Conservation (phyloP, 140 eudicot genomes). For the Oenanthe javanica region DNA sequence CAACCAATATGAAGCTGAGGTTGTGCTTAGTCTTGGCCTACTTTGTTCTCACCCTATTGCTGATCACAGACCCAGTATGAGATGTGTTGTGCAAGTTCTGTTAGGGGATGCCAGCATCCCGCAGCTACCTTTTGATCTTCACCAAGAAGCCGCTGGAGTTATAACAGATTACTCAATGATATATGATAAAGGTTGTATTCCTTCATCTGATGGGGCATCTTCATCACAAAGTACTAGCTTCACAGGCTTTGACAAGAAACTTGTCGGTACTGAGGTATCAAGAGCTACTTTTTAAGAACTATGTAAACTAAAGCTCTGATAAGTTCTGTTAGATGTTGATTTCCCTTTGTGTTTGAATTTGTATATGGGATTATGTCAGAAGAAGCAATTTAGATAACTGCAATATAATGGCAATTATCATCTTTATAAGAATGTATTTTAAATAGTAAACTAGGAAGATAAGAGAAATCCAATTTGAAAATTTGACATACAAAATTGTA, state of each 20-base stretch:
- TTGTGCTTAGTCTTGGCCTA: conserved; percentile 23
- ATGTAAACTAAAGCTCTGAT: neutral
- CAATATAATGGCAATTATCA: neutral
- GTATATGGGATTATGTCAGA: neutral
- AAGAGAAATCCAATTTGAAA: neutral
- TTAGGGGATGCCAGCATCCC: conserved; percentile 26
- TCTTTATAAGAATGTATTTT: neutral
- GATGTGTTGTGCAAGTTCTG: conserved; percentile 19
- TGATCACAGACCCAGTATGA: conserved; percentile 21
- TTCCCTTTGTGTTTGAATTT: neutral
- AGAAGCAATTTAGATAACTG: neutral
- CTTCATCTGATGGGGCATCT: conserved; percentile 17
- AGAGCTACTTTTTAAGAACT: conserved; percentile 17
- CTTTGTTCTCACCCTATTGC: conserved; percentile 21
- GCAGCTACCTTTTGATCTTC: conserved; percentile 12
- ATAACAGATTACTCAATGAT: conserved; percentile 6
- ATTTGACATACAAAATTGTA: neutral
- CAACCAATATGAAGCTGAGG: conserved; percentile 19
- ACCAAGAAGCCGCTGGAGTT: conserved; percentile 14
- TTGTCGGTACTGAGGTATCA: conserved; percentile 6
- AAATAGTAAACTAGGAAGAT: neutral
- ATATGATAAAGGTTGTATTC: neutral
- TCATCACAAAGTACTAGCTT: conserved; percentile 14
- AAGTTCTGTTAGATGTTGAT: neutral
- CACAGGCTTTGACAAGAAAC: conserved; percentile 18